Evolutionary conservation across 176 grass and related monocot genomes (phyloP).

Genomic region (Musa beccarii): DNA sequence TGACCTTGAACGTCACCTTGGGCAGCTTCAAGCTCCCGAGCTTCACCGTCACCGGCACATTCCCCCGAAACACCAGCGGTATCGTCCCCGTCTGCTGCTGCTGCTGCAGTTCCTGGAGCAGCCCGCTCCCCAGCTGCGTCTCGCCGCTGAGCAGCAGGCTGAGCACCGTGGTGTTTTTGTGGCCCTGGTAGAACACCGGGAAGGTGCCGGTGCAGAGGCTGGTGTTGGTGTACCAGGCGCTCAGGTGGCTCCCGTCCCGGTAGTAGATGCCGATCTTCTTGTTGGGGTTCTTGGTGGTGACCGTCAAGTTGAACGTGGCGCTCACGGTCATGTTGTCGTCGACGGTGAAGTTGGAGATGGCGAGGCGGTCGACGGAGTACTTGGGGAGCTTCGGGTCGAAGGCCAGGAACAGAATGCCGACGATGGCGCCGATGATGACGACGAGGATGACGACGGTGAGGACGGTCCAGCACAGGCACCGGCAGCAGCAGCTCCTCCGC

Average conservation of each 20-base stretch:
- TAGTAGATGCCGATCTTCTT: slow-evolving; percentile 16
- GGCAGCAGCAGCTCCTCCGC: neutral
- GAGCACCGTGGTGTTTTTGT: slow-evolving; percentile 1
- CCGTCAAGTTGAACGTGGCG: neutral
- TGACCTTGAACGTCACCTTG: neutral
- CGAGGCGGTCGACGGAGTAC: slow-evolving; percentile 4
- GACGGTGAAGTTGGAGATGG: neutral
- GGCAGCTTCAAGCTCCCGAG: neutral
- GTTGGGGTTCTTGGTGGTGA: slow-evolving; percentile 6
- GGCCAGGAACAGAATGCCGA: neutral
- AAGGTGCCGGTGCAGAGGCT: neutral
- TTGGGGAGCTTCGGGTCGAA: neutral
- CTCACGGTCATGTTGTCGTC: neutral
- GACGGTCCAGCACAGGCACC: slow-evolving; percentile 7
- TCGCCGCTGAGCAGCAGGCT: neutral
- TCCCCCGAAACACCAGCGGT: neutral
- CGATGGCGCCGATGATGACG: neutral
- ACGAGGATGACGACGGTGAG: neutral
- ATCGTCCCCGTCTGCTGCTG: neutral
- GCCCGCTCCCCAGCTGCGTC: neutral
- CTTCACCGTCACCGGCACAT: slow-evolving; percentile 14
- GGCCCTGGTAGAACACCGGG: slow-evolving; percentile 11
- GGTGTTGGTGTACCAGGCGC: neutral
- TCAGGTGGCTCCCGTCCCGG: neutral
- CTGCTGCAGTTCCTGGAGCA: slow-evolving; percentile 3